phyloP scores from a whole-genome alignment of 306 rosid genomes.

The Cicer pinnatifidum region DNA sequence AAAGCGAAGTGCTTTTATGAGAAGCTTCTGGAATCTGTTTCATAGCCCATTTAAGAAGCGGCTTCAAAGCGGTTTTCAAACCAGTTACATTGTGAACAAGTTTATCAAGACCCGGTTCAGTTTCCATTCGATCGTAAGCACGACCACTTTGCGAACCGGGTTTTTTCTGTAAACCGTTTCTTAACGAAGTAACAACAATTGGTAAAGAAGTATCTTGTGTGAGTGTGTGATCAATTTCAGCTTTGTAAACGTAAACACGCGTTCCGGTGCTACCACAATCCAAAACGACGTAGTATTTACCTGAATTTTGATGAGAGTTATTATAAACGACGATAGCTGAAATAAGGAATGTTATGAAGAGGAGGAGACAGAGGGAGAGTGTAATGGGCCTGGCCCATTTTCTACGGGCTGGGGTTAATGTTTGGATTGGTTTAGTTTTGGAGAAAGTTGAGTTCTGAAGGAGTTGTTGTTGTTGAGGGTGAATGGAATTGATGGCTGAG shows the following conservation, averaged over 20 bases:
- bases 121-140: slow-evolving; percentile 92
- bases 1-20: slow-evolving; percentile 67
- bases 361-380: slow-evolving; percentile 45
- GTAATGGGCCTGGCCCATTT: slow-evolving; percentile 56
- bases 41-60: slow-evolving; percentile 80
- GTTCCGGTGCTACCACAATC: slow-evolving; percentile 96
- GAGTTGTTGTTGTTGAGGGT: slow-evolving; percentile 43
- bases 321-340: slow-evolving; percentile 43
- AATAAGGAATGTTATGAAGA: slow-evolving; percentile 53
- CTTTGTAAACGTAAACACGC: slow-evolving; percentile 77
- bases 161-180: slow-evolving; percentile 51
- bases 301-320: slow-evolving; percentile 53
- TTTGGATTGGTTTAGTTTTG: slow-evolving; percentile 59
- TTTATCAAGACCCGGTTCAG: slow-evolving; percentile 94
- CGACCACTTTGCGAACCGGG: slow-evolving; percentile 58
- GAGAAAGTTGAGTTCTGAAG: slow-evolving; percentile 62
- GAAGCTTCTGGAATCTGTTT: slow-evolving; percentile 75
- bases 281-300: slow-evolving; percentile 76
- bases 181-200: slow-evolving; percentile 53
- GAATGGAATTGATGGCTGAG: slow-evolving; percentile 21
- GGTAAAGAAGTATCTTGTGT: slow-evolving; percentile 56
- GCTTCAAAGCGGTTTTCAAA: slow-evolving; percentile 64
- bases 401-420: slow-evolving; percentile 48
- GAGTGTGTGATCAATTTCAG: slow-evolving; percentile 43
- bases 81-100: slow-evolving; percentile 68